Conservation (phyloP, 257 asterid genomes). For the Gentiana straminea region DNA sequence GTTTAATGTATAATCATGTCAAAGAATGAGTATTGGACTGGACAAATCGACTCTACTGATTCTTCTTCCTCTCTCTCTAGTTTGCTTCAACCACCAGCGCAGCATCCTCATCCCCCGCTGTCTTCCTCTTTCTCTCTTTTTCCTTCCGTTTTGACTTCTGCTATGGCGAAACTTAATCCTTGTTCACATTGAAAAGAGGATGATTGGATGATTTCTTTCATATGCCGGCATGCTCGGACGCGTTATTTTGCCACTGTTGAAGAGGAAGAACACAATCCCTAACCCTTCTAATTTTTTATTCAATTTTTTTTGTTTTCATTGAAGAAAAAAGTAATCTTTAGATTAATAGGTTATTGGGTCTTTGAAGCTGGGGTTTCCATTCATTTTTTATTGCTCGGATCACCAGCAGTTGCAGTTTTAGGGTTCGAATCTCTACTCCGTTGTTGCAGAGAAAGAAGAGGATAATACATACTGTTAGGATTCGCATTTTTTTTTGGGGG, state of each 20-base stretch:
- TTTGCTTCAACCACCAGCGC: neutral
- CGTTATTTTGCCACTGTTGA: neutral
- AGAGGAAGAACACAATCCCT: slow-evolving; percentile 3
- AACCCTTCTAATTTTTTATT: neutral
- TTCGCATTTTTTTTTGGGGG: neutral
- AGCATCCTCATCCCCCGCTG: neutral
- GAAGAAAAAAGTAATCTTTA: neutral
- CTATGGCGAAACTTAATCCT: too few species aligned
- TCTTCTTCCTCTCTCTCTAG: neutral
- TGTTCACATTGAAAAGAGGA: too few species aligned
- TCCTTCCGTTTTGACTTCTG: neutral
- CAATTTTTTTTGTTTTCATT: too few species aligned
- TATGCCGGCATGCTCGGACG: neutral
- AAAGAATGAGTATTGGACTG: too few species aligned
- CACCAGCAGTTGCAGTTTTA: neutral
- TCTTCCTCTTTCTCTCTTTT: neutral
- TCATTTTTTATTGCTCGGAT: neutral
- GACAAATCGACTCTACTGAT: too few species aligned
- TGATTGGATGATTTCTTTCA: neutral
- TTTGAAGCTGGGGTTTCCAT: neutral
- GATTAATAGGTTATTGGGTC: neutral
- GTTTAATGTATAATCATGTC: too few species aligned
- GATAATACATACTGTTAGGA: too few species aligned
- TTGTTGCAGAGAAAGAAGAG: neutral
- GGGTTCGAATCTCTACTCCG: neutral